Base-by-base conservation (phyloP, 495 filamentous ascomycete genomes). In the Penicillium turbatum region DNA sequence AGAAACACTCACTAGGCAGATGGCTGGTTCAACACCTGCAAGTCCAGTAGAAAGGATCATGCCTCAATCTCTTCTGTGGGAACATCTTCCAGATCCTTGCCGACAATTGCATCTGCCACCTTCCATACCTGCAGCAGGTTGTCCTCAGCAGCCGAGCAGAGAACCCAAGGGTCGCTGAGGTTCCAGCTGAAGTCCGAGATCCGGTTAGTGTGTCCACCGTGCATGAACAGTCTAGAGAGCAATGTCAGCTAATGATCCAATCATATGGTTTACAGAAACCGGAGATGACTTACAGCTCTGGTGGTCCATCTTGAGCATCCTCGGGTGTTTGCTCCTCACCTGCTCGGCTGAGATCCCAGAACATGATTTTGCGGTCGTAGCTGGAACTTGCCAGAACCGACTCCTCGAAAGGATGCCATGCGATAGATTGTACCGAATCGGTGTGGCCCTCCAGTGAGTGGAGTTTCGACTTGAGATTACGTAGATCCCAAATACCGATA, bases 121-220 rank as follows among this genome's bases (percentile, higher is more conserved):
- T 91, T 92, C 92, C 95, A 97, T 56, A 96, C 86, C 70, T 97
- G 91, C 35, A 99, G 80, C 53, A 97, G 76, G 59, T 99, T 99
- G 72, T 99, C 95, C 64, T 99, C 95, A 2, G 93, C 92, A 10
- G 92, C 92, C 43, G 87, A 92, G 63, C 88, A 90, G 50, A 97
- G 84, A 27, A 95, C 82, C 95, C 95, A 99, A 11, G 91, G 91
- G 62, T 96, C 88, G 61, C 91, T 96, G 53, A 84, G 80, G 66
- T 97, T 99, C 92, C 92, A 99, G 75, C 86, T 90, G 61, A 99
- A 97, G 70, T 99, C 95, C 9, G 88, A 87, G 36, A 99, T 84
- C 49, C 92, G 86, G 66, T 96, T 96, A 13, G 92, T 99, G 72
- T 97, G 95, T 19, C 95, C 95, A 53, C 93, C 95, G 61, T 99